These are phyloP conservation scores for Mariannaea sp. DNA, from an alignment of 2,329 filamentous ascomycete genomes.

Conservation along the genomic window DNA sequence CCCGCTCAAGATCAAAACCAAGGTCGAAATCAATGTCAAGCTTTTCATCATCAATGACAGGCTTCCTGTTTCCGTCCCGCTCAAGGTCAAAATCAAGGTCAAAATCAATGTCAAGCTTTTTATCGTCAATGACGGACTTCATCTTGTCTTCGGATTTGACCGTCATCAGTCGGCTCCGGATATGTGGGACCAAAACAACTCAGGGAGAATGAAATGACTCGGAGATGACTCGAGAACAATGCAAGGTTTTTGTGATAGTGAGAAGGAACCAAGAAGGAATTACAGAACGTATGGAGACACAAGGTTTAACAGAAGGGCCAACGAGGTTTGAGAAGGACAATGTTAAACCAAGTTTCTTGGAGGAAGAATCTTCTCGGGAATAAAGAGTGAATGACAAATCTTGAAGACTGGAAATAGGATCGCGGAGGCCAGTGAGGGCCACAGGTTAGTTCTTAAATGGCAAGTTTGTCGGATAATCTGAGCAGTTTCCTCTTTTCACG, in stretches of 20 bases:
- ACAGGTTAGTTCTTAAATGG: constrained; percentile 11
- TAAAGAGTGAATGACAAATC: constrained; percentile 3
- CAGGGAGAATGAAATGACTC: too few relatives aligned
- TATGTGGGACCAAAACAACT: constrained; percentile 24
- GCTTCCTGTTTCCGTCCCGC: constrained; percentile 24
- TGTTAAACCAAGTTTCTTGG: neutral
- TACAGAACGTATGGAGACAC: neutral
- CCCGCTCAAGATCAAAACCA: constrained; percentile 22
- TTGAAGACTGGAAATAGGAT: neutral
- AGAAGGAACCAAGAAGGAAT: too few relatives aligned
- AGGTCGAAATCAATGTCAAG: too few relatives aligned
- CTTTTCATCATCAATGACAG: constrained; percentile 21
- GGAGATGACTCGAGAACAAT: too few relatives aligned
- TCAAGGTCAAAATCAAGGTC: too few relatives aligned
- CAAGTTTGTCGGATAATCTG: constrained; percentile 13
- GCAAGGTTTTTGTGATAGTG: too few relatives aligned
- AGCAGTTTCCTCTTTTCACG: neutral
- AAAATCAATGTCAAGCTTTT: too few relatives aligned
- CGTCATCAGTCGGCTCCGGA: constrained; percentile 27
- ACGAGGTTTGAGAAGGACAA: neutral
- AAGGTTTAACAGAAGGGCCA: neutral
- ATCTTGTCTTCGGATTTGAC: constrained; percentile 13
- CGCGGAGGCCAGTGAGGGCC: constrained; percentile 3
- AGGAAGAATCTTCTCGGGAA: neutral
- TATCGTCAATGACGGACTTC: constrained; percentile 18